Evolutionary conservation across 495 filamentous ascomycete genomes (phyloP), one percentile per base, ranked within the genome.

Genomic region (Daldinia childiae): DNA sequence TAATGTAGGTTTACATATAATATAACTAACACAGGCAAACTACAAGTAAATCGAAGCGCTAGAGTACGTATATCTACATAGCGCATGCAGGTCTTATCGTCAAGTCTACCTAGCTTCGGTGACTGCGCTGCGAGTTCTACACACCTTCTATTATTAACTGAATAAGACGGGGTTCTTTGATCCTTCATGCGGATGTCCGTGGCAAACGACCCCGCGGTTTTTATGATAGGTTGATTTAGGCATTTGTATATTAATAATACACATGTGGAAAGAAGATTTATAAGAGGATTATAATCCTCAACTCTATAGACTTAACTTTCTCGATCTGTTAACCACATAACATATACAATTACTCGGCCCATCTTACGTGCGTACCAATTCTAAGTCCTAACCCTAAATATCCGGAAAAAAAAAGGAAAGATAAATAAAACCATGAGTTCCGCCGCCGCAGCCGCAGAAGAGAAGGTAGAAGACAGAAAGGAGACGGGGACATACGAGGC

Each of bases 401-500:
- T 29, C 27, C 5, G 27, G 4, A 29, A 6, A 29, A 14, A 36
- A 21, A 15, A 57, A 2, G 9, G 7, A 36, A 19, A 58, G 12
- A 58, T 43, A 38, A 26, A 19, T 17, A 27, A 24, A 62, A 24
- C 14, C 43, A 48, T 32, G 57, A 71, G 52, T 29, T 32, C 29
- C 41, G 30, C 52, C 19, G 17, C 26, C 27, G 36, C 50, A 2
- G 29, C 54, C n/a, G 34, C 62, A 8, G 54, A 54, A 26, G 15
- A 41, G 19, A 29, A 41, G 38, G 26, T 57, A 9, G 45, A 67
- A 30, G 52, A 59, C 43, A 48, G 19, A 24, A 56, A 67, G 29
- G 6, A 51, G 45, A 69, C 51, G 19, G 72, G 63, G 8, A 78
- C 74, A 2, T 77, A 78, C 54, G 65, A 74, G 21, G 74, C 62